These are phyloP conservation scores for Dalbergia cultrata DNA, from an alignment of 306 rosid species.

Conservation along the genomic window DNA sequence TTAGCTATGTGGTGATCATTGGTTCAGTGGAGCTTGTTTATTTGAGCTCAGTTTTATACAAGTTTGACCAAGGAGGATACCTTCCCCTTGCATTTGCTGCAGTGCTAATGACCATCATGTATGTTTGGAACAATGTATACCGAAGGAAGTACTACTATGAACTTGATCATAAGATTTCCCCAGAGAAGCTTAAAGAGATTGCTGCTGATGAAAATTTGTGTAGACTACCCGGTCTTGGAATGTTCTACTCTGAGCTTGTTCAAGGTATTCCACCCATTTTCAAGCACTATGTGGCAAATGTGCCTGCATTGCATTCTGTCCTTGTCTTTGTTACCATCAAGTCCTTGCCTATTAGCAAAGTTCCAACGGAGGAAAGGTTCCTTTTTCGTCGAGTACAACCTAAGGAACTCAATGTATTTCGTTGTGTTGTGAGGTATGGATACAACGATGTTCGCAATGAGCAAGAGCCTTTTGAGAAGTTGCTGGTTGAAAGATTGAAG, in stretches of 20 bases:
- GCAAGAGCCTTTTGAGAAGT: conserved; percentile 65
- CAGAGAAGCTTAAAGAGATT: conserved; percentile 53
- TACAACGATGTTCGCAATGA: conserved; percentile 70
- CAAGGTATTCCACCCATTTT: conserved; percentile 93
- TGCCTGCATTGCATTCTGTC: conserved; percentile 76
- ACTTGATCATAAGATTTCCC: conserved; percentile 65
- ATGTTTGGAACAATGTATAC: conserved; percentile 73
- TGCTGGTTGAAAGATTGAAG: conserved; percentile 63
- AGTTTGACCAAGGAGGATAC: conserved; percentile 87
- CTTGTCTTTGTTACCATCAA: conserved; percentile 75
- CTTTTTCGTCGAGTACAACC: conserved; percentile 68
- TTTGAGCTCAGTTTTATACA: conserved; percentile 80
- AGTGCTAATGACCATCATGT: conserved; percentile 71
- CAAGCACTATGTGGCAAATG: conserved; percentile 68
- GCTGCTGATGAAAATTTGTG: conserved; percentile 14
- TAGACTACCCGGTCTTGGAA: conserved; percentile 68
- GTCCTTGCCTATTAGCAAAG: conserved; percentile 77
- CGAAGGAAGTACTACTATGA: conserved; percentile 73
- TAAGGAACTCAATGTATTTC: conserved; percentile 60
- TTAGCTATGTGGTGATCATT: conserved; percentile 60
- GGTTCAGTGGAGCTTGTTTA: conserved; percentile 70
- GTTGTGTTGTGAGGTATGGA: conserved; percentile 78
- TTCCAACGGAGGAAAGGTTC: conserved; percentile 66
- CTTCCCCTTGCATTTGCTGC: conserved; percentile 76
- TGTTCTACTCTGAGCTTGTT: conserved; percentile 88